phyloP scores from a whole-genome alignment of 176 grass and related monocot species.

The Saccharum officinarum region DNA sequence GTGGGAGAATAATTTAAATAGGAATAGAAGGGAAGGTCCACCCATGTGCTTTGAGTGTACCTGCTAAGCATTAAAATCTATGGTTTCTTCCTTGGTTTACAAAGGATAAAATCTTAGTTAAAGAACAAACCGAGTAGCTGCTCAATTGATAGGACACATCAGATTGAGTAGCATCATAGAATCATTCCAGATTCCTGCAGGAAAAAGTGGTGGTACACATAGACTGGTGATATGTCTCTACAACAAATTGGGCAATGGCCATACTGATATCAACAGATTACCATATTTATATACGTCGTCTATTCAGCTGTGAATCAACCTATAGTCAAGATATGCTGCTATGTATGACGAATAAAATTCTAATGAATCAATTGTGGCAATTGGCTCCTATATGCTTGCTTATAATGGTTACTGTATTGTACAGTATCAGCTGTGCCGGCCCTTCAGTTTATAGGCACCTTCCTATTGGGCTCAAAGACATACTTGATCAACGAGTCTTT shows the following conservation, averaged over 20 bases:
- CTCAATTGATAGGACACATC: background rate
- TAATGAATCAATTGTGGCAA: constrained; percentile 1
- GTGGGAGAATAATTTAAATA: background rate
- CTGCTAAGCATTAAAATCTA: too few species aligned
- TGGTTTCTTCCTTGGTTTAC: background rate
- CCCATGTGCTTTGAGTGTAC: too few species aligned
- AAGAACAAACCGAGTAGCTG: background rate
- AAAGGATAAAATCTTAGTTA: background rate
- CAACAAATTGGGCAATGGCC: constrained; percentile 46
- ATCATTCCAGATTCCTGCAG: constrained; percentile 33
- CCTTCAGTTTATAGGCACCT: constrained; percentile 53
- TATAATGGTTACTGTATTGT: constrained; percentile 13
- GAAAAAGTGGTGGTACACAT: constrained; percentile 23
- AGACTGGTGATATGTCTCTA: background rate
- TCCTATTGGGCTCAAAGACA: constrained; percentile 82
- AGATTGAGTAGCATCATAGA: background rate
- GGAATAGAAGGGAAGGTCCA: background rate
- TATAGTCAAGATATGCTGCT: constrained; percentile 15
- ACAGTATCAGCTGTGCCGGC: background rate
- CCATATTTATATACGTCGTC: constrained; percentile 9
- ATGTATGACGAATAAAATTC: constrained; percentile 26
- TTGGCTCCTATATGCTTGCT: constrained; percentile 37
- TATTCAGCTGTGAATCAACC: constrained; percentile 24
- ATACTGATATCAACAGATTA: background rate
- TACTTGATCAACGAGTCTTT: constrained; percentile 77